phyloP scores from a whole-genome alignment of 2,329 filamentous ascomycete genomes.

The Pseudopyrenochaeta lycopersici region DNA sequence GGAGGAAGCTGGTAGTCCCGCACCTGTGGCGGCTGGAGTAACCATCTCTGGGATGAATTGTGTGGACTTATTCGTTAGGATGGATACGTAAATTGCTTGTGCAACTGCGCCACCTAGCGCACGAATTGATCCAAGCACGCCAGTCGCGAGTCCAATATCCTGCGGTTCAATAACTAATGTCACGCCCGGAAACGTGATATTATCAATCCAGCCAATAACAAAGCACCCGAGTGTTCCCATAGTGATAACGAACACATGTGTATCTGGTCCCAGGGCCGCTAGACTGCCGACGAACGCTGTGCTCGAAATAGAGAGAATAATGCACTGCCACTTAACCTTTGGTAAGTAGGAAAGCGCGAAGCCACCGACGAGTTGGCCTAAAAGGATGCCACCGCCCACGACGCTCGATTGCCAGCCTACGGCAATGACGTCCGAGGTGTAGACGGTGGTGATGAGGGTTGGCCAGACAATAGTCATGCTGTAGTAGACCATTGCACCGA shows the following conservation, averaged over 20 bases:
- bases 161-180: conserved; percentile 58
- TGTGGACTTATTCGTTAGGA: conserved; percentile 32
- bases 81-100: conserved; percentile 34
- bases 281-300: conserved; percentile 32
- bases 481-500: conserved; percentile 40
- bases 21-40: conserved; percentile 25
- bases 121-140: conserved; percentile 57
- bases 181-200: conserved; percentile 51
- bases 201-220: conserved; percentile 30
- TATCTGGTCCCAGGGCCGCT: conserved; percentile 16
- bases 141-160: conserved; percentile 58
- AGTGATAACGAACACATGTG: conserved; percentile 23
- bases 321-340: conserved; percentile 31
- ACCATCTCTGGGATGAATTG: conserved; percentile 30
- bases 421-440: conserved; percentile 28
- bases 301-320: conserved; percentile 20
- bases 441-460: conserved; percentile 35
- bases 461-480: conserved; percentile 42
- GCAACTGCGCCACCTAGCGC: conserved; percentile 42
- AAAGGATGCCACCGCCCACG: conserved; percentile 37
- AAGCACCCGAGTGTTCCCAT: too few species aligned
- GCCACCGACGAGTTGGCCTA: conserved; percentile 40
- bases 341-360: conserved; percentile 32
- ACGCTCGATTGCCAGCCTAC: conserved; percentile 39
- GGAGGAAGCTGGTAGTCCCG: conserved; percentile 29